Evolutionary conservation across 495 filamentous ascomycete genomes (phyloP).

Genomic region (Hamigera avellanea): DNA sequence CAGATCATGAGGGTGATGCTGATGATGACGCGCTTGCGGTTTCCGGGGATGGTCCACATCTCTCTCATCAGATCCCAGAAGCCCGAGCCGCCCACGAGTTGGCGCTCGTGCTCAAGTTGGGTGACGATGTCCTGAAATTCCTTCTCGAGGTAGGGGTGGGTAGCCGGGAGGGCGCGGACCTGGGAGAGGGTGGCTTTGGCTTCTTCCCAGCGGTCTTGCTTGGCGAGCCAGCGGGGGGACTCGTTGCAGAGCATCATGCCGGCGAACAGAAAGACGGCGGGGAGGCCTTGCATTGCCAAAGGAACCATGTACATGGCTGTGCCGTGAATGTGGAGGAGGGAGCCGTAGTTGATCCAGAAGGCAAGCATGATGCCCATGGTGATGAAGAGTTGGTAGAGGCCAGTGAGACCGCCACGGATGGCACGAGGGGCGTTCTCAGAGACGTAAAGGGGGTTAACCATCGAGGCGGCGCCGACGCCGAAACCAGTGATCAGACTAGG

Average conservation of each 20-base stretch:
- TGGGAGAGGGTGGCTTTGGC: conserved; percentile 41
- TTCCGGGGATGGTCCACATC: conserved; percentile 57
- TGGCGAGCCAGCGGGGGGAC: conserved; percentile 60
- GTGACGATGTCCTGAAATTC: conserved; percentile 53
- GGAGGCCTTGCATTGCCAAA: conserved; percentile 53
- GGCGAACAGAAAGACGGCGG: conserved; percentile 46
- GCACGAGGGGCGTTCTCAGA: conserved; percentile 59
- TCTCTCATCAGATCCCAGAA: conserved; percentile 50
- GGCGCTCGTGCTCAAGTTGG: background rate
- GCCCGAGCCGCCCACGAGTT: background rate
- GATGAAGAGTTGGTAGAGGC: conserved; percentile 61
- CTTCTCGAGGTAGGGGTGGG: conserved; percentile 52
- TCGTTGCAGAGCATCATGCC: conserved; percentile 53
- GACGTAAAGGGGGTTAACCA: conserved; percentile 49
- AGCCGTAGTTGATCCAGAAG: conserved; percentile 55
- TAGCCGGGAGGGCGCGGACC: conserved; percentile 39
- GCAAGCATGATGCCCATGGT: conserved; percentile 52
- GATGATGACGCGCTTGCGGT: conserved; percentile 48
- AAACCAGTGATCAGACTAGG: conserved; percentile 49
- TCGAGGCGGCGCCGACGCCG: conserved; percentile 52
- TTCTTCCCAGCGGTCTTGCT: conserved; percentile 58
- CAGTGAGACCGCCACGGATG: conserved; percentile 58
- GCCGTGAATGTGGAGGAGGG: conserved; percentile 12
- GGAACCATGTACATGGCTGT: conserved; percentile 53
- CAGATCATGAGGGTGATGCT: conserved; percentile 54